Percentiles rank a stretch among this genome's conserved stretches.
Evolutionary conservation across 2,329 filamentous ascomycete species (phyloP).

Genomic region (Basipetospora chlamydospora): DNA sequence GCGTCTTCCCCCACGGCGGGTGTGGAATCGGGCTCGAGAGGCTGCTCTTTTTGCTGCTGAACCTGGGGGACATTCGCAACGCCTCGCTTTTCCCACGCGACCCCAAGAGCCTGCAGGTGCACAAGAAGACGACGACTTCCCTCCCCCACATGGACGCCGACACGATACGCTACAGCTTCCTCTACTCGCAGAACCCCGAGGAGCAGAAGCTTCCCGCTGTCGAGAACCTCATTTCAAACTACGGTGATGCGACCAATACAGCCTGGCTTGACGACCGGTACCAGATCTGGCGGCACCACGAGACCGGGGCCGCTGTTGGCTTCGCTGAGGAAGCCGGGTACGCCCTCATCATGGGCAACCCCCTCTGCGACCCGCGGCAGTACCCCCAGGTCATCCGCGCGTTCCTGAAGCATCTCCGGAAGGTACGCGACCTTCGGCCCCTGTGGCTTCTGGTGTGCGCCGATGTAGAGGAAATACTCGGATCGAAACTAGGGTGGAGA

Average conservation of each 20-base stretch:
- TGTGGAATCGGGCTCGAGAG: constrained; percentile 84
- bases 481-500: constrained; percentile 69
- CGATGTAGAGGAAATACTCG: constrained; percentile 67
- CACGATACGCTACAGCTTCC: constrained; percentile 44
- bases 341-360: constrained; percentile 75
- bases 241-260: constrained; percentile 86
- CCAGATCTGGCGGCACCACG: constrained; percentile 65
- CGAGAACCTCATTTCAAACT: constrained; percentile 85
- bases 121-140: constrained; percentile 27
- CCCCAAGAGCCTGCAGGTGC: constrained; percentile 69
- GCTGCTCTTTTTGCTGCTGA: constrained; percentile 71
- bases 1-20: constrained; percentile 76
- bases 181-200: constrained; percentile 8
- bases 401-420: constrained; percentile 62
- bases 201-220: constrained; percentile 46
- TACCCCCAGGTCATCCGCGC: constrained; percentile 57
- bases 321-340: constrained; percentile 66
- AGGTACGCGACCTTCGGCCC: constrained; percentile 56
- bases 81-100: constrained; percentile 80
- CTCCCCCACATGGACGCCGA: constrained; percentile 82
- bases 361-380: constrained; percentile 67
- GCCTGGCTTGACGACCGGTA: constrained; percentile 87
- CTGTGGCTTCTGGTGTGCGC: constrained; percentile 80
- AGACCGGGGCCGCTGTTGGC: constrained; percentile 70
- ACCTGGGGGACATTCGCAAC: constrained; percentile 78